Evolutionary conservation across 306 rosid genomes (phyloP), one percentile per base, ranked within the genome.

Genomic region (Trifolium repens): DNA sequence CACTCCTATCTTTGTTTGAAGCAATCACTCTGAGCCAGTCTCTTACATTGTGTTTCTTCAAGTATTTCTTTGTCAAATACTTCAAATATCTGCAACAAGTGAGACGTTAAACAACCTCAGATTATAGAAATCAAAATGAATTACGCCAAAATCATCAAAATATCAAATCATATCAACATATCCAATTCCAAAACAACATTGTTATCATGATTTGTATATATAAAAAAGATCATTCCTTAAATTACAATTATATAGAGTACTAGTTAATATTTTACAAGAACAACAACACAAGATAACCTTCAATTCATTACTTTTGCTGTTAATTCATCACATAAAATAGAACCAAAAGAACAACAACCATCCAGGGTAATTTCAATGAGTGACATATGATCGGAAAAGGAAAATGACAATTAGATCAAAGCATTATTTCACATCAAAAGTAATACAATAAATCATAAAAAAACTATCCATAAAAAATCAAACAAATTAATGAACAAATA

Each of bases 11-110:
- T 54, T 84, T 84, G 85, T 81, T 84, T 7, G 88, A 66, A 42
- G 88, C 81, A 70, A 84, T 84, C 67, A 84, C 88, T 78, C 88
- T 58, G 30, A 84, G 88, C 88, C 88, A 84, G 73, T 84, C 88
- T n/a, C 88, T 65, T 0, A 84, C 88, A 15, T 81, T 84, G 81
- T 84, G 88, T 30, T 84, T 84, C 85, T 84, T 84, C 81, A 84
- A 71, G 74, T 84, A 84, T 62, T 84, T 84, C 83, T 84, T 84
- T 0, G 88, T 84, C 83, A 84, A 84, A 46, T 84, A 84, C 81
- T 84, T 81, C 73, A 81, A 47, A 50, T 84, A 84, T 55, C 88
- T 84, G 60, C 9, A 58, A 46, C 17, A 24, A 77, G 8, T 0
- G 3, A 64, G 26, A 72, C 35, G 15, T 37, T 27, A 35, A 69